Conservation (phyloP, 108 stramenopile species). For the Tribonema minus region DNA sequence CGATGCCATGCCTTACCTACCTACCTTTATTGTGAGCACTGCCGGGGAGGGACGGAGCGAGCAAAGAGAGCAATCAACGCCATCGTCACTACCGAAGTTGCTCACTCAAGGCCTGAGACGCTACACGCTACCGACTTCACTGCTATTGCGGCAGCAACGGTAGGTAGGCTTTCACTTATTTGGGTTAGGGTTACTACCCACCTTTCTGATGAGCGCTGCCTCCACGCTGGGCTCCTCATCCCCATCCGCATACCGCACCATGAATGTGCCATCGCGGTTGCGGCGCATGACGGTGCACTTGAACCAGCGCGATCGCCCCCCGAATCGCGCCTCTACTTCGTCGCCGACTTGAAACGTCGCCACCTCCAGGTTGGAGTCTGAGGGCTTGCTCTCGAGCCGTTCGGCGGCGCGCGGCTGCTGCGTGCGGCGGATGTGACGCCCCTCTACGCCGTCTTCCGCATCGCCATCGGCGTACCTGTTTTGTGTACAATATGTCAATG, state of each 20-base stretch:
- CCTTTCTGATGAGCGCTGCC: constrained; percentile 22
- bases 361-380: background rate
- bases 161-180: too few species aligned
- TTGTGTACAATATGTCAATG: too few species aligned
- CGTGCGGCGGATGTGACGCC: background rate
- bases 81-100: too few species aligned
- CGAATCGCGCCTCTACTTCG: constrained; percentile 51
- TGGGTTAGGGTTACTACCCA: too few species aligned
- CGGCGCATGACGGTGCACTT: constrained; percentile 35
- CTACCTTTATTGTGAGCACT: too few species aligned
- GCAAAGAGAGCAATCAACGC: too few species aligned
- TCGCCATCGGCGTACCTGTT: constrained; percentile 8
- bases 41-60: too few species aligned
- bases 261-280: constrained; percentile 55
- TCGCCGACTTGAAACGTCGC: constrained; percentile 3
- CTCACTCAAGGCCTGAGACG: too few species aligned
- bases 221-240: constrained; percentile 50
- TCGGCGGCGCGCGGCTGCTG: too few species aligned
- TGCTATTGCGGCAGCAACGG: too few species aligned
- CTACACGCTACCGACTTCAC: too few species aligned
- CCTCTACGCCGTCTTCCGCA: background rate
- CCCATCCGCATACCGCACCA: constrained; percentile 59
- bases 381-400: background rate
- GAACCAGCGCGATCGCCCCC: constrained; percentile 38
- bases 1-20: too few species aligned